phyloP scores from a whole-genome alignment of 306 rosid species.

The Medicago ruthenica region DNA sequence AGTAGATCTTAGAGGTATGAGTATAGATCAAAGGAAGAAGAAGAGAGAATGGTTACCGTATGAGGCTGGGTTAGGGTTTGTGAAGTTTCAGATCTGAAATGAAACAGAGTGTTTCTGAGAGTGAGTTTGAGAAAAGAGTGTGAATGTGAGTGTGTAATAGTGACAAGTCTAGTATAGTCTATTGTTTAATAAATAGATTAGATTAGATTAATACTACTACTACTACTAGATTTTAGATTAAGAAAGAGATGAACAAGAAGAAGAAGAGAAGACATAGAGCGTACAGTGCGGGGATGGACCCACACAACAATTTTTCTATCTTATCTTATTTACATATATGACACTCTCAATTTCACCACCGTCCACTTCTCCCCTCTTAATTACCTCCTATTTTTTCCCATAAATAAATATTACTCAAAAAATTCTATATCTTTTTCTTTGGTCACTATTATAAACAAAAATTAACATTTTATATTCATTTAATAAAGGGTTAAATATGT shows the following conservation, averaged over 20 bases:
- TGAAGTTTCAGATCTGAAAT: slow-evolving; percentile 9
- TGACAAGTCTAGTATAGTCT: not conserved
- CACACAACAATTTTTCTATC: too few species aligned
- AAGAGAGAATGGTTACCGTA: not conserved
- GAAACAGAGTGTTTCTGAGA: not conserved
- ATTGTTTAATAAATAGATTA: not conserved
- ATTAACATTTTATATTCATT: too few species aligned
- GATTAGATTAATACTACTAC: not conserved
- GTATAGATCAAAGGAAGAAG: slow-evolving; percentile 1
- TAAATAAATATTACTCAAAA: too few species aligned
- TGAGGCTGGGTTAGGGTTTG: not conserved
- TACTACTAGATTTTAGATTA: not conserved
- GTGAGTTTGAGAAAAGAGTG: not conserved
- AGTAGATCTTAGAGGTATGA: not conserved
- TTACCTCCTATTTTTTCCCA: too few species aligned
- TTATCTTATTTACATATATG: not conserved
- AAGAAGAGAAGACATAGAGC: not conserved
- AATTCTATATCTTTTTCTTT: too few species aligned
- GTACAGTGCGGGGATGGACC: not conserved
- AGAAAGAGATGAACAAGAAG: not conserved
- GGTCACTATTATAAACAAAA: too few species aligned
- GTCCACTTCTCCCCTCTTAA: too few species aligned
- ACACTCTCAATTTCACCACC: not conserved
- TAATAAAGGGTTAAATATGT: too few species aligned
- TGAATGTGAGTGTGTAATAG: not conserved